Evolutionary conservation across 208 protist genomes (phyloP).

Genomic region (Crithidia expoeki): DNA sequence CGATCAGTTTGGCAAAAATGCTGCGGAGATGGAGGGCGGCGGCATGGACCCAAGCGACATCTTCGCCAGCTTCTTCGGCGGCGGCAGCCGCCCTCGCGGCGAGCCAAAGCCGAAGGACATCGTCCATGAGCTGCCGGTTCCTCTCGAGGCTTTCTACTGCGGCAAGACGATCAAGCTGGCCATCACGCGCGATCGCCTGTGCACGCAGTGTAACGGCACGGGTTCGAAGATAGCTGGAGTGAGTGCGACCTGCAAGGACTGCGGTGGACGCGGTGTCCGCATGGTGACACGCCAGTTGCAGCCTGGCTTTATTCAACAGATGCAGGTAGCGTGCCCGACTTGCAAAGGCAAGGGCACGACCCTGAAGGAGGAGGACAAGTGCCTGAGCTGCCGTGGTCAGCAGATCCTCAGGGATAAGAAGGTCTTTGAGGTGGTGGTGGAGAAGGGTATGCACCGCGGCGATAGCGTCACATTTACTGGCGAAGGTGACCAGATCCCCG

Average conservation of each 20-base stretch:
- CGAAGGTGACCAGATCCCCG: constrained; percentile 97
- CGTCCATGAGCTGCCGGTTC: constrained; percentile 92
- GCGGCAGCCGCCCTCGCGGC: constrained; percentile 78
- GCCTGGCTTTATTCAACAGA: constrained; percentile 97
- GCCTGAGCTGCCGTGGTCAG: constrained; percentile 93
- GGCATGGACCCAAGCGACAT: constrained; percentile 90
- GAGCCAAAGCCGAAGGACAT: constrained; percentile 96
- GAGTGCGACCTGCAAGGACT: constrained; percentile 91
- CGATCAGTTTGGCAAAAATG: constrained; percentile 98
- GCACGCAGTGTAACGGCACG: constrained; percentile 83
- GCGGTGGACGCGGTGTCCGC: constrained; percentile 93
- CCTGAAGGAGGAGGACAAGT: constrained; percentile 95
- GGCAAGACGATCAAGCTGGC: constrained; percentile 97
- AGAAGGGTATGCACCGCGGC: constrained; percentile 96
- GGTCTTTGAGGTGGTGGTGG: constrained; percentile 97
- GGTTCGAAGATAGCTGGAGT: constrained; percentile 78
- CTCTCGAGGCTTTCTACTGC: constrained; percentile 98
- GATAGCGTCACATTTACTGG: constrained; percentile 96
- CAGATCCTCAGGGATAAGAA: constrained; percentile 97
- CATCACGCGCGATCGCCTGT: constrained; percentile 92
- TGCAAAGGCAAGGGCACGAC: constrained; percentile 95
- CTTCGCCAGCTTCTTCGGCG: constrained; percentile 92
- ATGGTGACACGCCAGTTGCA: constrained; percentile 94
- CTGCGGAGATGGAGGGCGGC: constrained; percentile 92
- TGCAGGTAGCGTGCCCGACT: constrained; percentile 92